phyloP scores from a whole-genome alignment of 2,329 filamentous ascomycete genomes.

The Waltergamsia citrina region DNA sequence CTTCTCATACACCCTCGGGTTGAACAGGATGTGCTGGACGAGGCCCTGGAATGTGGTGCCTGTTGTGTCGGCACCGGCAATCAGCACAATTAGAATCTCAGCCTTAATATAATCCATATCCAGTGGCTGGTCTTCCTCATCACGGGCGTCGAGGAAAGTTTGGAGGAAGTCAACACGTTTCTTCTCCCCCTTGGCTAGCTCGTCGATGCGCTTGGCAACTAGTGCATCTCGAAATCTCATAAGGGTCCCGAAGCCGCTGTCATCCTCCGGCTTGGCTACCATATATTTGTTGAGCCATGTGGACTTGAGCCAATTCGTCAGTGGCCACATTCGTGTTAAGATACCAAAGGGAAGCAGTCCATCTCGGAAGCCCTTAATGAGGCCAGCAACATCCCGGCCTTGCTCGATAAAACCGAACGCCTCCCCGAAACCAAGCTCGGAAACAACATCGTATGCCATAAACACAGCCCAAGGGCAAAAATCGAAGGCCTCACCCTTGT shows the following conservation, averaged over 20 bases:
- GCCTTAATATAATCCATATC: slow-evolving; percentile 41
- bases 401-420: slow-evolving; percentile 45
- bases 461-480: slow-evolving; percentile 46
- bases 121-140: slow-evolving; percentile 33
- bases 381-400: slow-evolving; percentile 40
- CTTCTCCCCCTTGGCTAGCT: slow-evolving; percentile 33
- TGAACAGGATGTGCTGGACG: slow-evolving; percentile 29
- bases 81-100: slow-evolving; percentile 39
- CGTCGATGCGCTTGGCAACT: slow-evolving; percentile 34
- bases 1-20: slow-evolving; percentile 28
- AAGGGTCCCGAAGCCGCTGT: slow-evolving; percentile 42
- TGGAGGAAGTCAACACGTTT: slow-evolving; percentile 39
- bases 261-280: slow-evolving; percentile 38
- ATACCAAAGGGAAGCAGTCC: slow-evolving; percentile 40
- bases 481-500: slow-evolving; percentile 35
- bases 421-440: slow-evolving; percentile 44
- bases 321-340: slow-evolving; percentile 40
- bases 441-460: slow-evolving; percentile 49
- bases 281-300: slow-evolving; percentile 42
- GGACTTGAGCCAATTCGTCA: slow-evolving; percentile 44
- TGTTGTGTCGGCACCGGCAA: slow-evolving; percentile 43
- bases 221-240: slow-evolving; percentile 49
- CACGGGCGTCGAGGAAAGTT: slow-evolving; percentile 34
- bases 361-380: slow-evolving; percentile 45
- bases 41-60: slow-evolving; percentile 39